Conservation (phyloP, 768 basidiomycete species). For the Scleroderma citrinum region DNA sequence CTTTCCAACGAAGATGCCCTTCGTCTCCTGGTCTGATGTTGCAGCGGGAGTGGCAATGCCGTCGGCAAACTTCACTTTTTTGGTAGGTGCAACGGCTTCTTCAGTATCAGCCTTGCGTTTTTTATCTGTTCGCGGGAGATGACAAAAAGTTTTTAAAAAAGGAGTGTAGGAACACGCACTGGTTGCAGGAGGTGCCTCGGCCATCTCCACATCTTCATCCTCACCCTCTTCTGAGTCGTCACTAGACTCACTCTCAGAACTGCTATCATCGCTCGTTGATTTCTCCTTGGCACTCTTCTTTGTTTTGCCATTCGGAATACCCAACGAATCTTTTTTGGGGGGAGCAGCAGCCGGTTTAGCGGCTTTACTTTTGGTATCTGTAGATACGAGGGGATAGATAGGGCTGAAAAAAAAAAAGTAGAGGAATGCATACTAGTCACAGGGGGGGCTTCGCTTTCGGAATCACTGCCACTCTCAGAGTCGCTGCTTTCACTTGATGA, state of each 20-base stretch:
- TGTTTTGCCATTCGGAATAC: neutral
- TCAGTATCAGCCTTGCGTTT: slow-evolving; percentile 82
- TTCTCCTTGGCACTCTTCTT: neutral
- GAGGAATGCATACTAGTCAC: slow-evolving; percentile 1
- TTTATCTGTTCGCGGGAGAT: slow-evolving; percentile 23
- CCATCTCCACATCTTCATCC: slow-evolving; percentile 58
- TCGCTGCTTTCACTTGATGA: slow-evolving; percentile 15
- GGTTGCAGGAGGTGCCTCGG: slow-evolving; percentile 36
- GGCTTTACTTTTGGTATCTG: neutral
- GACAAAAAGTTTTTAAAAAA: slow-evolving; percentile 1
- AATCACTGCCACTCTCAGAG: slow-evolving; percentile 19
- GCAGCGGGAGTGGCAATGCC: slow-evolving; percentile 34
- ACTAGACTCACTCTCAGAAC: slow-evolving; percentile 6
- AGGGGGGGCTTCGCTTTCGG: neutral
- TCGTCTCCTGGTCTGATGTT: slow-evolving; percentile 41
- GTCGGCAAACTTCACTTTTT: slow-evolving; percentile 77
- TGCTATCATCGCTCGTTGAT: slow-evolving; percentile 1
- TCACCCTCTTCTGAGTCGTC: slow-evolving; percentile 23
- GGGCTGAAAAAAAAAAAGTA: neutral
- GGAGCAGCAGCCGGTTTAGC: neutral
- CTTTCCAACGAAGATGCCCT: slow-evolving; percentile 84
- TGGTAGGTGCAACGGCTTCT: slow-evolving; percentile 50
- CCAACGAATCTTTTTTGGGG: neutral
- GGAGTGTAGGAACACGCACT: slow-evolving; percentile 25
- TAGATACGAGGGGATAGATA: neutral